These are phyloP conservation scores for Chalciporus chontae DNA, from an alignment of 768 basidiomycete species.

Conservation along the genomic window DNA sequence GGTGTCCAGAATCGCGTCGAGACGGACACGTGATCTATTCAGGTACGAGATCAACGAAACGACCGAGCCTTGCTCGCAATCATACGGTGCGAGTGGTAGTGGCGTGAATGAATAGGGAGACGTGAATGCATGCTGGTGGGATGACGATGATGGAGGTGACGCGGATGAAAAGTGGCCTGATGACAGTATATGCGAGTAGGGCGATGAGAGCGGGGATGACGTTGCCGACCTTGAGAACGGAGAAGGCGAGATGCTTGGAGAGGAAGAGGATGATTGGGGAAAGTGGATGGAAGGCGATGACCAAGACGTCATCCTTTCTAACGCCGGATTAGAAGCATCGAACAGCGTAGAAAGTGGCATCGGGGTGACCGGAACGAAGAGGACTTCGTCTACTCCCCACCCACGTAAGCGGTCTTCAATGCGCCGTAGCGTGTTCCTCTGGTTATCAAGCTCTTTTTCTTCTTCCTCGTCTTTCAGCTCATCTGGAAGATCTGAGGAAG, in stretches of 20 bases:
- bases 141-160: constrained; percentile 21
- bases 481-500: constrained; percentile 35
- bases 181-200: constrained; percentile 21
- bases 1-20: constrained; percentile 83
- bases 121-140: constrained; percentile 22
- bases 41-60: constrained; percentile 26
- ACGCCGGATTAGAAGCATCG: constrained; percentile 16
- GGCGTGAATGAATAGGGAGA: constrained; percentile 29
- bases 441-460: constrained; percentile 36
- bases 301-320: constrained; percentile 19
- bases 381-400: constrained; percentile 78
- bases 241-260: constrained; percentile 31
- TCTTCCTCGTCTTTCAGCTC: constrained; percentile 30
- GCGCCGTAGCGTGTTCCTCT: constrained; percentile 39
- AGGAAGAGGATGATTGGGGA: constrained; percentile 27
- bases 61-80: constrained; percentile 23
- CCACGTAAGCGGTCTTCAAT: constrained; percentile 53
- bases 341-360: constrained; percentile 22
- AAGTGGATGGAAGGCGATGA: constrained; percentile 26
- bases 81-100: constrained; percentile 29
- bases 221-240: constrained; percentile 31
- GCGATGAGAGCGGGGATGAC: constrained; percentile 33
- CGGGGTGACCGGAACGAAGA: constrained; percentile 46
- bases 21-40: constrained; percentile 32
- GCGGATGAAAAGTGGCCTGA: constrained; percentile 24